Evolutionary conservation across 208 protist species (phyloP), one percentile per base, ranked within the genome.

Genomic region (Vickermania ingenoplastis): DNA sequence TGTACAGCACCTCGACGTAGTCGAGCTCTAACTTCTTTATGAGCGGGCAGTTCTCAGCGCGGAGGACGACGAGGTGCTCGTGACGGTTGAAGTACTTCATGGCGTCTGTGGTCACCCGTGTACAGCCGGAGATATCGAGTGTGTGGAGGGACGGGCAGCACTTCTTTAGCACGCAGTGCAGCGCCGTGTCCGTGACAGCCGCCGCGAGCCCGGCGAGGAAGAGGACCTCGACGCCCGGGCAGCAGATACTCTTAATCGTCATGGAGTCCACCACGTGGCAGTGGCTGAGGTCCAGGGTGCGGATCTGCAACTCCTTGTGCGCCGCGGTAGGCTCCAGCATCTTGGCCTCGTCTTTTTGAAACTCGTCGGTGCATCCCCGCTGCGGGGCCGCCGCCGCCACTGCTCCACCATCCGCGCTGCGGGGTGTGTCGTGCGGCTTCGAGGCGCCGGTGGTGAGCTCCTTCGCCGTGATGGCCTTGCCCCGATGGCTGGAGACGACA

Each of bases 11-110:
- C 31, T 70, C 69, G 1, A 75, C 28, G 29, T 61, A 61, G 0
- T 36, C 41, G 21, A 75, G 41, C n/a, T 70, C 54, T 1, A 75
- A 29, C 29, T 31, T 49, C 23, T 61, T 57, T 26, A 75, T 54
- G 11, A 45, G 24, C 11, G 69, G 69, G 53, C 69, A 75, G 58
- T 75, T 75, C 54, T 75, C 69, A 17, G 65, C 24, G 2, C 69
- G 69, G 17, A 75, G 63, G 29, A 75, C 63, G 27, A 59, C 59
- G 3, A 75, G 30, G 0, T 23, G 23, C 31, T 30, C 1, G 53
- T 75, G 69, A 14, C 30, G 21, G 48, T 51, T 64, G n/a, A 75
- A 57, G 52, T 65, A 66, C 57, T 1, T 41, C 17, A 75, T 36
- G 57, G 61, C 67, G 21, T 50, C 41, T 17, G 57, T 69, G 1